Conservation (phyloP, 345 rosid species). For the Salix suchowensis region DNA sequence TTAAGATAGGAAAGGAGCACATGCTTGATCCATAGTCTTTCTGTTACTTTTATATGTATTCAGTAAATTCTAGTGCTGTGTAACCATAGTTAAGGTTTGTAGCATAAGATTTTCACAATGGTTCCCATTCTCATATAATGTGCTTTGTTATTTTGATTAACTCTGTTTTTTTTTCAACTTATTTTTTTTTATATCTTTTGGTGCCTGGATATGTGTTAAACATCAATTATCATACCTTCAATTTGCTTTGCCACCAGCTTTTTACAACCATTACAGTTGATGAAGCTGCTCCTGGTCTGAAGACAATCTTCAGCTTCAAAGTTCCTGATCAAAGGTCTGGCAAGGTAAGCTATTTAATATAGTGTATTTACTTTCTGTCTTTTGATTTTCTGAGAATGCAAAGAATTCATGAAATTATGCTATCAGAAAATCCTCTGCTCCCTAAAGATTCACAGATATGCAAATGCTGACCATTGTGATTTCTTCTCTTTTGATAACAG, state of each 20-base stretch:
- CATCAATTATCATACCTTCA: neutral
- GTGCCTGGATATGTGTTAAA: neutral
- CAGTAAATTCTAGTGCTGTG: neutral
- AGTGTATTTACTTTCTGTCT: neutral
- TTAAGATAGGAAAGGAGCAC: neutral
- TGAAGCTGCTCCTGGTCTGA: constrained; percentile 89
- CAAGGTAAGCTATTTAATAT: constrained; percentile 45
- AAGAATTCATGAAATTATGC: neutral
- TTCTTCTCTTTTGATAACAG: constrained; percentile 32
- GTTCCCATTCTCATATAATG: neutral
- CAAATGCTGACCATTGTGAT: neutral
- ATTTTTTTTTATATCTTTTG: neutral
- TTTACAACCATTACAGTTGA: constrained; percentile 68
- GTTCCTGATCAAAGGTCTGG: constrained; percentile 93
- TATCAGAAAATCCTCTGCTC: neutral
- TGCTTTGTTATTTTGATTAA: neutral
- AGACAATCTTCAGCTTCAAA: constrained; percentile 72
- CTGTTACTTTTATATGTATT: no score
- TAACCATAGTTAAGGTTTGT: neutral
- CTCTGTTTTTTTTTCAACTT: neutral
- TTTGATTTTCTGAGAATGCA: neutral
- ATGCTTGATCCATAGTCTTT: neutral
- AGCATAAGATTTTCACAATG: neutral
- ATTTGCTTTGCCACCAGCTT: constrained; percentile 41
- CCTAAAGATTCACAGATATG: neutral